Percentiles rank a stretch among this genome's conserved stretches.
Conservation (phyloP, 2,329 filamentous ascomycete species). For the Aspergillus eucalypticola region DNA sequence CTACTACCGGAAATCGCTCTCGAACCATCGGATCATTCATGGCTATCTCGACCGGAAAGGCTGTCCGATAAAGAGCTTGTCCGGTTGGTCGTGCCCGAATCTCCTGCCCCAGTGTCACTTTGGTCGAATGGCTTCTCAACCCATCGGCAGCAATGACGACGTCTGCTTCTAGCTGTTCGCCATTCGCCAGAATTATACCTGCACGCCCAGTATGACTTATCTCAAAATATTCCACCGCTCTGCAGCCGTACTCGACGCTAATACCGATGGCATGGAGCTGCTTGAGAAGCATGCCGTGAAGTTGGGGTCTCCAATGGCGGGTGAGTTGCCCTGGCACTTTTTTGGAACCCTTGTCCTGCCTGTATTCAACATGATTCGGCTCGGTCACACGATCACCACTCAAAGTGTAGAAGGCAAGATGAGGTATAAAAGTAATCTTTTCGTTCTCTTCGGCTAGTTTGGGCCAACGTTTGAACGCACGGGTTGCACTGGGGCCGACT, state of each 20-base stretch:
- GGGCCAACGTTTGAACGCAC: slow-evolving; percentile 16
- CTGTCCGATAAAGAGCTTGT: slow-evolving; percentile 15
- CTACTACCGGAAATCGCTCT: slow-evolving; percentile 6
- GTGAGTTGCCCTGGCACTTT: background rate
- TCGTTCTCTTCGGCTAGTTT: slow-evolving; percentile 14
- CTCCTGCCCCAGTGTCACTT: slow-evolving; percentile 4
- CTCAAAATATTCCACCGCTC: slow-evolving; percentile 31
- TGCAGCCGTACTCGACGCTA: slow-evolving; percentile 30
- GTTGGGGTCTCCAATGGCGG: slow-evolving; percentile 12
- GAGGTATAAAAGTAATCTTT: slow-evolving; percentile 7
- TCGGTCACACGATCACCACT: slow-evolving; percentile 10
- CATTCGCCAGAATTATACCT: background rate
- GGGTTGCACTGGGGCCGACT: slow-evolving; percentile 16
- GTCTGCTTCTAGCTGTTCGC: slow-evolving; percentile 2
- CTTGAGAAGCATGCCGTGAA: slow-evolving; percentile 21
- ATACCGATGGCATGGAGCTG: slow-evolving; percentile 31
- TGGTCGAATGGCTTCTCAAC: slow-evolving; percentile 8
- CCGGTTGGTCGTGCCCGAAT: slow-evolving; percentile 12
- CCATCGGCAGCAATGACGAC: slow-evolving; percentile 13
- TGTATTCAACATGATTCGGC: slow-evolving; percentile 11
- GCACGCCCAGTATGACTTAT: background rate
- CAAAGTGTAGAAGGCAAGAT: slow-evolving; percentile 13
- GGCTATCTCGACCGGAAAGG: slow-evolving; percentile 18
- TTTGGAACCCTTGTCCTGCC: slow-evolving; percentile 1
- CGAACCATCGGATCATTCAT: slow-evolving; percentile 18